A percentile compares a stretch with the other conserved stretches of the same genome.
phyloP scores from a whole-genome alignment of 2,329 filamentous ascomycete species.

The Chalara sp. region DNA sequence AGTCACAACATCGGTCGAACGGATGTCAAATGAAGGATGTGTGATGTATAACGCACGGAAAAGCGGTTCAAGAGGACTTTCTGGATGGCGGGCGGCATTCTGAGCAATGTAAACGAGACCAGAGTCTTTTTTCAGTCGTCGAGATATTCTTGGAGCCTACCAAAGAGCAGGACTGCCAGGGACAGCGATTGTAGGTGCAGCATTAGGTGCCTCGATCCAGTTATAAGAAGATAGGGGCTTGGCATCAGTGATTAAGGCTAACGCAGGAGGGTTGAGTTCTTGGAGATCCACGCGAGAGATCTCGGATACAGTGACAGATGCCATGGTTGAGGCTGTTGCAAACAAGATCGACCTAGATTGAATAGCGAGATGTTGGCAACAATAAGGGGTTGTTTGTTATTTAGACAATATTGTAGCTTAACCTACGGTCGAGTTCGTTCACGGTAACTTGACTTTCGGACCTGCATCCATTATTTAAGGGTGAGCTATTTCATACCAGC shows the following conservation, averaged over 20 bases:
- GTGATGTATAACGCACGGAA: conserved; percentile 30
- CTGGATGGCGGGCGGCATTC: too few species aligned
- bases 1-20: conserved; percentile 32
- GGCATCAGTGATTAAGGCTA: conserved; percentile 30
- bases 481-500: too few species aligned
- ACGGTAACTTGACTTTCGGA: too few species aligned
- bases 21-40: conserved; percentile 26
- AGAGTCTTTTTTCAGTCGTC: conserved; percentile 29
- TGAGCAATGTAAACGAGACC: too few species aligned
- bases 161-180: conserved; percentile 37
- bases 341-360: conserved; percentile 12
- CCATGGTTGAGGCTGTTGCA: too few species aligned
- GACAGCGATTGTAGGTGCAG: conserved; percentile 35
- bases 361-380: too few species aligned
- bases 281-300: conserved; percentile 18
- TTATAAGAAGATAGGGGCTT: conserved; percentile 42
- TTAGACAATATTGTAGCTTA: too few species aligned
- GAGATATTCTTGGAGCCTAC: conserved; percentile 24
- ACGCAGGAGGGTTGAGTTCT: conserved; percentile 7
- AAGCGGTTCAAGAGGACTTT: too few species aligned
- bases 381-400: too few species aligned
- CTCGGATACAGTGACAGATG: conserved; percentile 7
- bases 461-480: too few species aligned
- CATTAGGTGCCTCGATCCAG: conserved; percentile 34
- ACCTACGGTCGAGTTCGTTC: too few species aligned